Percentiles rank a stretch among this genome's conserved stretches.
These are phyloP conservation scores for Phytophthora cryptogea DNA, from an alignment of 352 stramenopile species.

Conservation along the genomic window DNA sequence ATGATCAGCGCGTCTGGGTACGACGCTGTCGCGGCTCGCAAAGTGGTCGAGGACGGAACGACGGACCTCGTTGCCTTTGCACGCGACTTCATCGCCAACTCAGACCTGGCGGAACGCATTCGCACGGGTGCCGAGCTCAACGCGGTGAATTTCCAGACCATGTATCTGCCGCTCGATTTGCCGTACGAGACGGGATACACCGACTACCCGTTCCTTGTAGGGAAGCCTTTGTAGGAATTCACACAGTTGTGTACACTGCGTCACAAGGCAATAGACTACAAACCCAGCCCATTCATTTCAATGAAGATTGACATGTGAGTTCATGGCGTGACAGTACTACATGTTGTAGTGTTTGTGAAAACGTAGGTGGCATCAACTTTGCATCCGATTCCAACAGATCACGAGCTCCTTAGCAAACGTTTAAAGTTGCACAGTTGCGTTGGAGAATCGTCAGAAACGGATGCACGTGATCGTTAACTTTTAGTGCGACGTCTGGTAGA, in stretches of 20 bases:
- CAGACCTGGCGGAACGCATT: slow-evolving; percentile 59
- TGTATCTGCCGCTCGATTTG: slow-evolving; percentile 33
- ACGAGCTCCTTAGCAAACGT: too few species aligned
- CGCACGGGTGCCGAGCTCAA: slow-evolving; percentile 36
- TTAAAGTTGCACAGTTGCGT: too few species aligned
- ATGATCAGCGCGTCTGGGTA: slow-evolving; percentile 58
- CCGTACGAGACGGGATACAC: slow-evolving; percentile 42
- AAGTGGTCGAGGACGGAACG: slow-evolving; percentile 39
- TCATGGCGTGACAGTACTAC: slow-evolving; percentile 11
- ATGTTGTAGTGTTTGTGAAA: slow-evolving; percentile 23
- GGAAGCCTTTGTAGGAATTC: neutral
- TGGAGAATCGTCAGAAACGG: slow-evolving; percentile 16
- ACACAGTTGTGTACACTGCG: neutral
- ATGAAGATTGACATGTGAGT: neutral
- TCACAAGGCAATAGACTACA: too few species aligned
- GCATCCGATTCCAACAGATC: too few species aligned
- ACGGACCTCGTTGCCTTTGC: slow-evolving; percentile 62
- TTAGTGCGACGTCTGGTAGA: neutral
- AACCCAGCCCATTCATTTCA: neutral
- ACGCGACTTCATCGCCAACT: slow-evolving; percentile 68
- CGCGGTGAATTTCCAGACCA: slow-evolving; percentile 33
- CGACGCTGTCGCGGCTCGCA: slow-evolving; percentile 33
- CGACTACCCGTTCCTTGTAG: slow-evolving; percentile 38
- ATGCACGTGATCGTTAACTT: slow-evolving; percentile 5
- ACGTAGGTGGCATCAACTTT: slow-evolving; percentile 28